Percentiles rank a stretch among this genome's conserved stretches.
Conservation (phyloP, 139 green algal genomes). For the Medakamo hakoo region DNA sequence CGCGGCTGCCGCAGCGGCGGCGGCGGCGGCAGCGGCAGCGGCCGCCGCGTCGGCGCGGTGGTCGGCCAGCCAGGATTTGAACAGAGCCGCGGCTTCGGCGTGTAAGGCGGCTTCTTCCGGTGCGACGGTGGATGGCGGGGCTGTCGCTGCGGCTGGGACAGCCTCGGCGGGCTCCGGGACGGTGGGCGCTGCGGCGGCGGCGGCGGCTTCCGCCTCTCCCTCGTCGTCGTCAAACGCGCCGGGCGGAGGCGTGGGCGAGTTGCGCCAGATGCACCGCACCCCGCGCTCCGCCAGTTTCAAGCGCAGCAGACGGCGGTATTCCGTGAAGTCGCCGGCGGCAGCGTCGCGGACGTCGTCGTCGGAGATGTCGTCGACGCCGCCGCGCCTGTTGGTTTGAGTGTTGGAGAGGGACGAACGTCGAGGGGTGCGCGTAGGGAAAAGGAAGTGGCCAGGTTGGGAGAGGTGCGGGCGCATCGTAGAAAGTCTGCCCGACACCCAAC, state of each 20-base stretch:
- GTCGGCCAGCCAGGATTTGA: constrained; percentile 8
- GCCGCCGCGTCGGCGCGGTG: constrained; percentile 1
- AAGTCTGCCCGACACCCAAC: background rate
- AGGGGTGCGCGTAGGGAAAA: too few species aligned
- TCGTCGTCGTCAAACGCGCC: background rate
- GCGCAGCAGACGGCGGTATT: constrained; percentile 40
- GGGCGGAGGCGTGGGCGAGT: constrained; percentile 47
- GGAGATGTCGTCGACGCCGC: background rate
- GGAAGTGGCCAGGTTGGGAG: too few species aligned
- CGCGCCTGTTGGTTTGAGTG: too few species aligned
- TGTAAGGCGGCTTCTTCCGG: constrained; percentile 3
- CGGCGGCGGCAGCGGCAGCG: constrained; percentile 7
- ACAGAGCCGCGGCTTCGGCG: background rate
- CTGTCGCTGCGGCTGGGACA: constrained; percentile 1
- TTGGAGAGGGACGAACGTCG: too few species aligned
- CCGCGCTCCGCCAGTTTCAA: constrained; percentile 40
- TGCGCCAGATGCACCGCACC: constrained; percentile 39
- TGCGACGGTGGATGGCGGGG: background rate
- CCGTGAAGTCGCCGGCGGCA: background rate
- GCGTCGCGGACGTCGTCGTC: constrained; percentile 5
- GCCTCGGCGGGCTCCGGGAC: constrained; percentile 1
- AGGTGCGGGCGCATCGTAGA: too few species aligned
- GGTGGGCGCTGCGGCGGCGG: constrained; percentile 1
- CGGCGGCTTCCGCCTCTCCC: background rate
- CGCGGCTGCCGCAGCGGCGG: constrained; percentile 4